Percentiles rank a stretch among this genome's conserved stretches.
Conservation (phyloP, 2,329 filamentous ascomycete species). For the Xylaria arbuscula region DNA sequence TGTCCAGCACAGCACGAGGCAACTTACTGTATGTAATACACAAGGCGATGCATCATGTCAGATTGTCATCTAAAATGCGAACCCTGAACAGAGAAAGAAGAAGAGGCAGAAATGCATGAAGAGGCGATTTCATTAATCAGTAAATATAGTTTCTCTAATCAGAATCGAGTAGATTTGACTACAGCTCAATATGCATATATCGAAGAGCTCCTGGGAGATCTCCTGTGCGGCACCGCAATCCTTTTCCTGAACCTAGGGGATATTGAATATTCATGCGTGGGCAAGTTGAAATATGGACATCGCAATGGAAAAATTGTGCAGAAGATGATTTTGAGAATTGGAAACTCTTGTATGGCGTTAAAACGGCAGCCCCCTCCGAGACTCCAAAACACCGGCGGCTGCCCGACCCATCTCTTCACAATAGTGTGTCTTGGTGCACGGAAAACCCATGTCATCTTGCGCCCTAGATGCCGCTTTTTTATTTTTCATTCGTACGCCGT, state of each 20-base stretch:
- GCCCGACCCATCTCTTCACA: conserved; percentile 45
- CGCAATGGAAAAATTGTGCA: conserved; percentile 37
- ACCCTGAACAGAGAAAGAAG: not conserved
- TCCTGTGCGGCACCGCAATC: conserved; percentile 31
- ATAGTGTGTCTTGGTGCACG: conserved; percentile 45
- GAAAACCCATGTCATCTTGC: conserved; percentile 48
- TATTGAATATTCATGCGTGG: conserved; percentile 37
- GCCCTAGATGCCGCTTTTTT: conserved; percentile 50
- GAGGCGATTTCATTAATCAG: conserved; percentile 30
- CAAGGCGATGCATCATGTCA: conserved; percentile 16
- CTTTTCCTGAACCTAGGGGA: conserved; percentile 39
- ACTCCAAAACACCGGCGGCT: conserved; percentile 49
- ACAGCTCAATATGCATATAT: conserved; percentile 31
- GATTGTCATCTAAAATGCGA: not conserved
- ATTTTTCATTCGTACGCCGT: conserved; percentile 56
- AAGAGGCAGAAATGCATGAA: not conserved
- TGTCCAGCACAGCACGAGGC: not conserved
- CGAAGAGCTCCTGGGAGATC: conserved; percentile 20
- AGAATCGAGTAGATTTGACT: conserved; percentile 32
- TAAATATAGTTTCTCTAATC: conserved; percentile 36
- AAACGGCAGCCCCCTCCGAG: conserved; percentile 41
- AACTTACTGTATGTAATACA: not conserved
- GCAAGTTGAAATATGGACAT: conserved; percentile 41
- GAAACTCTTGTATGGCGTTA: conserved; percentile 41
- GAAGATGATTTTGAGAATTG: conserved; percentile 37